phyloP scores from a whole-genome alignment of 805 yeast genomes.

The Naumovozyma castellii region DNA sequence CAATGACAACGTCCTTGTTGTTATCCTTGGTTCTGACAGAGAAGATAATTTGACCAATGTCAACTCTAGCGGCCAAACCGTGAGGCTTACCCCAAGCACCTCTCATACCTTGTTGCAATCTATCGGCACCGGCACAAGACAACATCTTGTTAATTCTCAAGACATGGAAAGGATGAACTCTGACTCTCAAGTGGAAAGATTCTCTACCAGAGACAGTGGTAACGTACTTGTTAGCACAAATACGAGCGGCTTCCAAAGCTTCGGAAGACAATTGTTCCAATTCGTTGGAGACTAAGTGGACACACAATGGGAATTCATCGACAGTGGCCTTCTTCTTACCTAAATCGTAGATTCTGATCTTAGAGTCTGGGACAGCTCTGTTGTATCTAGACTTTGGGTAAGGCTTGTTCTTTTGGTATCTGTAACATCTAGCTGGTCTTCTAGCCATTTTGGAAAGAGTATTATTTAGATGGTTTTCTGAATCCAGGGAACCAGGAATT shows the following conservation, averaged over 20 bases:
- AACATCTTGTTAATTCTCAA: slow-evolving; percentile 99
- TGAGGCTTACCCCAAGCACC: slow-evolving; percentile 99
- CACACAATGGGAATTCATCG: slow-evolving; percentile 99
- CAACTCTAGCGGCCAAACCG: slow-evolving; percentile 98
- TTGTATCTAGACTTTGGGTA: slow-evolving; percentile 99
- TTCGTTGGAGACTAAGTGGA: slow-evolving; percentile 98
- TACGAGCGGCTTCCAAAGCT: slow-evolving; percentile 99
- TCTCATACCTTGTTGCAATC: slow-evolving; percentile 99
- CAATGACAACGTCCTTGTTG: slow-evolving; percentile 95
- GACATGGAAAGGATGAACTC: slow-evolving; percentile 99
- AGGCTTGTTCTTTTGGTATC: slow-evolving; percentile 99
- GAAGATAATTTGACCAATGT: slow-evolving; percentile 96
- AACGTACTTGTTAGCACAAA: slow-evolving; percentile 98
- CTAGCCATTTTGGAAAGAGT: slow-evolving; percentile 80
- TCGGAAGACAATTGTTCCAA: slow-evolving; percentile 98
- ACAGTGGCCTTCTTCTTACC: slow-evolving; percentile 99
- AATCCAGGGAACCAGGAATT: too few species aligned
- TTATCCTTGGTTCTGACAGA: slow-evolving; percentile 97
- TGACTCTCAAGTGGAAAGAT: slow-evolving; percentile 98
- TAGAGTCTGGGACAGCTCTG: slow-evolving; percentile 99
- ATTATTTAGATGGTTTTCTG: background rate
- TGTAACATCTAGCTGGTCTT: slow-evolving; percentile 99
- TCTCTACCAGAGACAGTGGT: slow-evolving; percentile 98
- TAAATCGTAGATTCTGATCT: slow-evolving; percentile 97
- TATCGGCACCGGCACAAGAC: slow-evolving; percentile 99